Base-by-base conservation (phyloP, 768 basidiomycete species). In the Mycena leptocephala region DNA sequence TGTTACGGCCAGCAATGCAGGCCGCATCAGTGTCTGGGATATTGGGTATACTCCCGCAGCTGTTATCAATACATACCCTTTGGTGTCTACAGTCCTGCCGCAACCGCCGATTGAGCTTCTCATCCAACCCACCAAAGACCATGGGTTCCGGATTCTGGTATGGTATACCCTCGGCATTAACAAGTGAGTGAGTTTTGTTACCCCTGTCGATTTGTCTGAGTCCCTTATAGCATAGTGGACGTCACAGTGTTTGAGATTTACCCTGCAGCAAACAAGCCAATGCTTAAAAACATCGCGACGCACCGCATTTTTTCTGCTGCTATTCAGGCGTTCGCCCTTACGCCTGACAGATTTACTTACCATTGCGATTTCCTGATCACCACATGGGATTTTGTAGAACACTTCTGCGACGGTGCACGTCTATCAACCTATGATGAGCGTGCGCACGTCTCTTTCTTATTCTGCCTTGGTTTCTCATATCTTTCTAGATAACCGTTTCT, bases 21-120 rank as follows among this genome's bases (percentile, higher is more conserved):
- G 69, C 64, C 56, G 81, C 8, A 41, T 82, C 13, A 72, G 76
- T 30, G 53, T 85, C 22, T 84, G 82, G 83, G 84, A 85, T 74
- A 75, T 84, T 26, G 83, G 82, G 5, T 79, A 72, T 33, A 59
- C 72, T 16, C 71, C 79, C 16, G 73, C 65, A 10, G 51, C 75
- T 20, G 24, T 79, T 14, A 66, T 80, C 39, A 76, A 76, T 37
- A 72, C 76, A 32, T 63, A 58, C 28, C 80, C 78, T 24, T 35
- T 78, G 39, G 70, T 65, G n/a, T 78, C 70, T 10, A 62, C 16
- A 13, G 43, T 58, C 11, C 39, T 68, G n/a, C 24, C 56, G 22
- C 4, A 32, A 33, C 10, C 18, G 9, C 53, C 75, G 0, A n/a
- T 8, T 2, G 33, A 59, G 28, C 43, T 76, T n/a, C 32, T 76